Conservation (phyloP, 495 filamentous ascomycete species). For the Haplographium delicatum region DNA sequence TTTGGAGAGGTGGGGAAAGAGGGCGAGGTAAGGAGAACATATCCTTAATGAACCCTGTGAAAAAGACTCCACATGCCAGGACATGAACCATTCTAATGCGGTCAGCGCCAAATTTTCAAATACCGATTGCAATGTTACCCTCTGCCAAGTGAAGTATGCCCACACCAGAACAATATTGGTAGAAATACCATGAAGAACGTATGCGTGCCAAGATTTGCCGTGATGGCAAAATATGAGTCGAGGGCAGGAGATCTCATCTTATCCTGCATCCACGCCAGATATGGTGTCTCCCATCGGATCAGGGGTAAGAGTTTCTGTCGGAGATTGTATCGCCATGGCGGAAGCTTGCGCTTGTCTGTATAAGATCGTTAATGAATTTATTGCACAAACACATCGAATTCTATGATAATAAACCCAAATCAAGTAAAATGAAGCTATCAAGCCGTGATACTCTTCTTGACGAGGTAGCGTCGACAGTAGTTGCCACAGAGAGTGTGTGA, state of each 20-base stretch:
- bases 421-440: no score
- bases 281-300: constrained; percentile 91
- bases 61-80: constrained; percentile 83
- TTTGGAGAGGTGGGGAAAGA: constrained; percentile 84
- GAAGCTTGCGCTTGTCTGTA: constrained; percentile 75
- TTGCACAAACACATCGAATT: no score
- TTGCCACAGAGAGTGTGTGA: no score
- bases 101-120: constrained; percentile 3
- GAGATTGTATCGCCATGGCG: constrained; percentile 81
- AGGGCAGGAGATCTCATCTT: constrained; percentile 71
- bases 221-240: constrained; percentile 93
- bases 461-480: no score
- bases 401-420: no score
- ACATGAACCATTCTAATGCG: constrained; percentile 72
- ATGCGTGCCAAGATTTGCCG: constrained; percentile 95
- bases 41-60: constrained; percentile 91
- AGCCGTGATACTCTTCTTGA: no score
- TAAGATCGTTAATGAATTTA: constrained; percentile 7
- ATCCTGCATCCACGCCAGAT: constrained; percentile 80
- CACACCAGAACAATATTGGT: constrained; percentile 94
- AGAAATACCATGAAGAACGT: constrained; percentile 97
- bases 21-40: constrained; percentile 91
- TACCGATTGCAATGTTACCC: constrained; percentile 50
- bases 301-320: constrained; percentile 79
- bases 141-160: constrained; percentile 71